Evolutionary conservation across 768 basidiomycete genomes (phyloP), one percentile per base, ranked within the genome.

Genomic region (Paxillus rubicundulus): DNA sequence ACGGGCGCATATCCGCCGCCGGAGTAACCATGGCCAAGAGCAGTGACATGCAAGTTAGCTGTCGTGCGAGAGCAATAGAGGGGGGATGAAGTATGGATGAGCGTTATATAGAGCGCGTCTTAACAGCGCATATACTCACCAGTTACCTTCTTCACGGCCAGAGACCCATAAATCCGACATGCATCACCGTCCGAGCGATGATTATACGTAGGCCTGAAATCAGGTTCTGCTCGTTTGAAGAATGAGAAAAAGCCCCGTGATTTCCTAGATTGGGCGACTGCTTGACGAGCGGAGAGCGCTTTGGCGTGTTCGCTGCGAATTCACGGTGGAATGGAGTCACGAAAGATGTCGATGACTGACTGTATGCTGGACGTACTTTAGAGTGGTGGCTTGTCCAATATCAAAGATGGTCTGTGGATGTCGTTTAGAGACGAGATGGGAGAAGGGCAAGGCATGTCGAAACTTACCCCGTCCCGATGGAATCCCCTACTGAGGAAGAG

Each of bases 21-120:
- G 40, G 86, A 77, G 63, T 99, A 99, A 18, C 96, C 96, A 68
- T 99, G 96, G 0, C 96, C 96, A 9, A 95, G 77, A 0, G 92
- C 92, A 2, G 96, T 99, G 38, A 99, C 80, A 63, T 99, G 96
- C 47, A 99, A 68, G 65, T 99, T 99, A 4, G 88, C 90, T 86
- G 52, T 33, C 33, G 13, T 4, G 13, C 12, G 13, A 5, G 33
- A 3, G 33, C 5, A 9, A 14, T 33, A 13, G 33, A 12, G 33
- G 9, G 37, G 14, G 33, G 18, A 21, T 1, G 4, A 44, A 5
- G 42, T 7, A 10, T 14, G 20, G 12, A 24, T 42, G 13, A 42
- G 21, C 14, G 0, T 53, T 39, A 54, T 27, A 24, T 38, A 27
- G 20, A 3, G 5, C 21, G 17, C 39, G 24, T 12, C 13, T 12